These are phyloP conservation scores for Pythium folliculosum DNA, from an alignment of 352 stramenopile species.

Conservation along the genomic window DNA sequence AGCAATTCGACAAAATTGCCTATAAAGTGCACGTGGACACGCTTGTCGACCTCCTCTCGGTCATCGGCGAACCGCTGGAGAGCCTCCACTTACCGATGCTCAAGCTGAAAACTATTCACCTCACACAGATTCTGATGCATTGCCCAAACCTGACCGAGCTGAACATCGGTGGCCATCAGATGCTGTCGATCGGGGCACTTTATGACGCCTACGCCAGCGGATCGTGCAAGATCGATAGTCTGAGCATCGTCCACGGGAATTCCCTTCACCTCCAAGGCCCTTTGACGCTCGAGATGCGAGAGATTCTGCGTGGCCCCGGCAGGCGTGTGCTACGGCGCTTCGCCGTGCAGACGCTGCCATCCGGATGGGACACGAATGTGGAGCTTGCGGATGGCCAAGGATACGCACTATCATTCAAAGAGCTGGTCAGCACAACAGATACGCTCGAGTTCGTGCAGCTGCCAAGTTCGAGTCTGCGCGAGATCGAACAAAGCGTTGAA, in stretches of 20 bases:
- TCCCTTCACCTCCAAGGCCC: not conserved
- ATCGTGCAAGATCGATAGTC: not conserved
- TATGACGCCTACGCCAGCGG: not conserved
- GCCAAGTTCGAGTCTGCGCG: not conserved
- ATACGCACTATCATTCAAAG: no score
- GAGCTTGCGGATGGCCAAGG: not conserved
- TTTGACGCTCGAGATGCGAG: not conserved
- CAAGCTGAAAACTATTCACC: not conserved
- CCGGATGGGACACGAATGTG: not conserved
- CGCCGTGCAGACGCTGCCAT: not conserved
- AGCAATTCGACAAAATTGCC: not conserved
- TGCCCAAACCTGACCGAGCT: conserved; percentile 13
- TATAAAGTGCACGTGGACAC: not conserved
- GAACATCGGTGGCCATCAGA: conserved; percentile 4
- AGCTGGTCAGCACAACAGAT: not conserved
- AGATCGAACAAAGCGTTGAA: not conserved
- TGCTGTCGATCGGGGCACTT: not conserved
- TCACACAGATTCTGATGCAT: not conserved
- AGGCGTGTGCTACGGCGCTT: not conserved
- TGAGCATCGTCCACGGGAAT: not conserved
- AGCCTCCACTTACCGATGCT: not conserved
- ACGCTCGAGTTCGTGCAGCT: not conserved
- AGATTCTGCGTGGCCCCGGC: conserved; percentile 3
- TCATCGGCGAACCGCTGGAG: conserved; percentile 10
- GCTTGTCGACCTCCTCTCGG: not conserved